phyloP scores from a whole-genome alignment of 2,329 filamentous ascomycete genomes.

The Aspergillus glaucus region DNA sequence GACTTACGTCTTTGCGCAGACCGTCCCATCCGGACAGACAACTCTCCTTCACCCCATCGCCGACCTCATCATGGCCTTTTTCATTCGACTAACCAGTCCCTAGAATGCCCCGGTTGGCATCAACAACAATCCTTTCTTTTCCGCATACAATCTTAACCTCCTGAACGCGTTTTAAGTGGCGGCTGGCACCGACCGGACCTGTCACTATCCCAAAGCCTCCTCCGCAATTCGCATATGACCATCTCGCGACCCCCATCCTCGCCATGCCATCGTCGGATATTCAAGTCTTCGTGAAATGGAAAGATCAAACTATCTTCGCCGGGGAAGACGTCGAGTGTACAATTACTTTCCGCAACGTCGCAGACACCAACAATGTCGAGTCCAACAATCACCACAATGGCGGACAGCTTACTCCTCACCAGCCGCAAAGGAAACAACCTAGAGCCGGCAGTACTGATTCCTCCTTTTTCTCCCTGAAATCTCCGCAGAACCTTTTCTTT shows the following conservation, averaged over 20 bases:
- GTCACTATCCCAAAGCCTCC: slow-evolving; percentile 12
- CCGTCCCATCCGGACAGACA: neutral
- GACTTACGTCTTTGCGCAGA: neutral
- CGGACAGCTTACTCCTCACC: slow-evolving; percentile 26
- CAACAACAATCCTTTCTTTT: neutral
- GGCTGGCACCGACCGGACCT: slow-evolving; percentile 12
- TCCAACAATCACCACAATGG: slow-evolving; percentile 14
- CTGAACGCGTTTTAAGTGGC: slow-evolving; percentile 5
- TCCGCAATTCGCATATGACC: slow-evolving; percentile 15
- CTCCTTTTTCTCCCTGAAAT: slow-evolving; percentile 34
- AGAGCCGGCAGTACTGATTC: slow-evolving; percentile 29
- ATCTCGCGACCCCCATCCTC: slow-evolving; percentile 28
- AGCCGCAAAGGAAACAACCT: slow-evolving; percentile 33
- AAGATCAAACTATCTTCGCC: slow-evolving; percentile 88
- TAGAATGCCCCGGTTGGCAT: slow-evolving; percentile 22
- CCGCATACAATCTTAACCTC: neutral
- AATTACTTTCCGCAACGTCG: slow-evolving; percentile 90
- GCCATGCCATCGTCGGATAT: slow-evolving; percentile 65
- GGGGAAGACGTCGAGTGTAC: slow-evolving; percentile 93
- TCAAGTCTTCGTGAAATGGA: slow-evolving; percentile 92
- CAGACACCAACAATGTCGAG: slow-evolving; percentile 35
- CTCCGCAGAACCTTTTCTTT: slow-evolving; percentile 31
- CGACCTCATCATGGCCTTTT: neutral
- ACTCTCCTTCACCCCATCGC: neutral
- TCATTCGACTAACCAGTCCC: slow-evolving; percentile 2